phyloP scores from a whole-genome alignment of 192 early-diverging fungal species.

The Linnemannia hyalina region DNA sequence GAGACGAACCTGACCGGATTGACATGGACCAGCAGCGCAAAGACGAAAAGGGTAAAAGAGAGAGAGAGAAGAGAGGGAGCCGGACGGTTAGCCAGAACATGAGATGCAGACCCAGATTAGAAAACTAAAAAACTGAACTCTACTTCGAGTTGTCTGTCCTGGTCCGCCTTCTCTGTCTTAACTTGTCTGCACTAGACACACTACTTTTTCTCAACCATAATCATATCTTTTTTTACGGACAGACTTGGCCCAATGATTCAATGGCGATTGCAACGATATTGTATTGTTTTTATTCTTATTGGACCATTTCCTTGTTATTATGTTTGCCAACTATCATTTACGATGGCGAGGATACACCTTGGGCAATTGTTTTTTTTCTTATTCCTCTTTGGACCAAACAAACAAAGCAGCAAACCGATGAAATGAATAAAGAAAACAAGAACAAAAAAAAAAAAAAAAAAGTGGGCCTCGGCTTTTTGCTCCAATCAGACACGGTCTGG shows the following conservation, averaged over 20 bases:
- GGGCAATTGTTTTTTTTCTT: conserved; percentile 6
- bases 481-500: conserved; percentile 7
- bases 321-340: neutral
- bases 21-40: no score
- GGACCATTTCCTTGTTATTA: neutral
- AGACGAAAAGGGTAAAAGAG: no score
- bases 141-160: neutral
- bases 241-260: conserved; percentile 4
- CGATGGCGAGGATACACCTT: neutral
- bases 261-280: neutral
- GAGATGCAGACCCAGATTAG: conserved; percentile 3
- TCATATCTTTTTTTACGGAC: conserved; percentile 1
- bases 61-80: neutral
- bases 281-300: neutral
- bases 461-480: conserved; percentile 5
- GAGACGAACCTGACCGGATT: neutral
- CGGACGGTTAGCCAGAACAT: neutral
- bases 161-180: neutral
- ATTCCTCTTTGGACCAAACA: neutral
- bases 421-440: neutral
- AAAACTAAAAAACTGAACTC: conserved; percentile 1
- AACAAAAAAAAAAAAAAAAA: neutral
- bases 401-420: neutral
- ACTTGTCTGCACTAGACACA: neutral
- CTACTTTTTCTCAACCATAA: neutral